Percentiles rank a stretch among this genome's conserved stretches.
These are phyloP conservation scores for Dipodascopsis tothii DNA, from an alignment of 805 yeast genomes.

Conservation along the genomic window DNA sequence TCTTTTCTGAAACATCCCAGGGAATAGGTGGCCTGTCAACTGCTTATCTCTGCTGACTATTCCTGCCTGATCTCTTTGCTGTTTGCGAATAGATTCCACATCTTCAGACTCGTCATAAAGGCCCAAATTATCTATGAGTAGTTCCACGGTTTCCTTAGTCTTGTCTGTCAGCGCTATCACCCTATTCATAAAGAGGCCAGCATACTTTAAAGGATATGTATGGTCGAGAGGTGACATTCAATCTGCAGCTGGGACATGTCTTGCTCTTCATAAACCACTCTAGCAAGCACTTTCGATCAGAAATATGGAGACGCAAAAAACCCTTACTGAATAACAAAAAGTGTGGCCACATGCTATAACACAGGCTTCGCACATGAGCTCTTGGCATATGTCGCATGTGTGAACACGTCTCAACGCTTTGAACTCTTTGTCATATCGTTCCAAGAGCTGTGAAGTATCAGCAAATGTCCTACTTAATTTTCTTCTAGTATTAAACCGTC, in stretches of 20 bases:
- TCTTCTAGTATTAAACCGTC: neutral
- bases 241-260: constrained; percentile 18
- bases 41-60: constrained; percentile 23
- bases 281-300: constrained; percentile 10
- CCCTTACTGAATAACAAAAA: constrained; percentile 20
- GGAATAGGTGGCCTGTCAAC: constrained; percentile 38
- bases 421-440: constrained; percentile 4
- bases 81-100: neutral
- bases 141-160: constrained; percentile 8
- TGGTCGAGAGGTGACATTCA: constrained; percentile 5
- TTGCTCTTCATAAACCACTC: constrained; percentile 14
- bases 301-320: neutral
- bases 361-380: constrained; percentile 22
- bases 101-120: constrained; percentile 9
- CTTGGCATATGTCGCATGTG: constrained; percentile 16
- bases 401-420: constrained; percentile 1
- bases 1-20: constrained; percentile 38
- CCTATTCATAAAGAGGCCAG: neutral
- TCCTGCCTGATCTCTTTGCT: constrained; percentile 5
- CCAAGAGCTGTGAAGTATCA: constrained; percentile 2
- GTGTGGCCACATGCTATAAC: constrained; percentile 22
- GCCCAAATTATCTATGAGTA: constrained; percentile 5
- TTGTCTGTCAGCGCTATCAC: neutral
- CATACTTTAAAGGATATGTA: constrained; percentile 15
- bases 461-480: neutral